A percentile compares a stretch with the other conserved stretches of the same genome.
Conservation (phyloP, 1,284 basidiomycete species). For the Afroboletus lepidellus region DNA sequence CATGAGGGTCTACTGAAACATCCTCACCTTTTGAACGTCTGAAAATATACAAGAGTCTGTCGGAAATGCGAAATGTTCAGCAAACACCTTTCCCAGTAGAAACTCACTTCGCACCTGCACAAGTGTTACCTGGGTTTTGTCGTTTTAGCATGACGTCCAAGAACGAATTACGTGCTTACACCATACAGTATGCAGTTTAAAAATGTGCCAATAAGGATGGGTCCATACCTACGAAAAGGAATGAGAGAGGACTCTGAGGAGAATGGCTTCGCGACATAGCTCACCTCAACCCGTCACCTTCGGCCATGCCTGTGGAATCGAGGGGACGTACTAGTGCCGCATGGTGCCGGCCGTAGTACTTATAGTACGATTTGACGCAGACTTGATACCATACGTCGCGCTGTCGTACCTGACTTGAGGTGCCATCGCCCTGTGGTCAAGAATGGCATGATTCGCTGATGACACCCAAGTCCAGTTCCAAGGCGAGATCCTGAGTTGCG, state of each 20-base stretch:
- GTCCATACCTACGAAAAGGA: conserved; percentile 9
- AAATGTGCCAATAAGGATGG: conserved; percentile 45
- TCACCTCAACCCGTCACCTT: not conserved
- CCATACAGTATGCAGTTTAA: conserved; percentile 49
- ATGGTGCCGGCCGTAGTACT: not conserved
- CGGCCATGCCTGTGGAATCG: conserved; percentile 1
- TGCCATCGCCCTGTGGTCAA: not conserved
- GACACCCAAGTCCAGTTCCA: not conserved
- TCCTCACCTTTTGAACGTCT: conserved; percentile 10
- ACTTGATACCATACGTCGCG: not conserved
- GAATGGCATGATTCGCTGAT: not conserved
- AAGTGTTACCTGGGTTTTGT: conserved; percentile 1
- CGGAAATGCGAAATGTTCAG: conserved; percentile 22
- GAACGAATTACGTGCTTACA: conserved; percentile 27
- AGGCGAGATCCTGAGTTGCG: not conserved
- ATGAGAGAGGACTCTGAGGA: not conserved
- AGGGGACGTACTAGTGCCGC: not conserved
- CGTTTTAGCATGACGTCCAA: conserved; percentile 2
- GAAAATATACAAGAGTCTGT: conserved; percentile 29
- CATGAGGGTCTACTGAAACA: not conserved
- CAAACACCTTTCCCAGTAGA: not conserved
- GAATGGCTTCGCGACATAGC: not conserved
- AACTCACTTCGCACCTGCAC: conserved; percentile 12
- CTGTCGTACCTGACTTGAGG: not conserved
- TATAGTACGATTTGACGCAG: not conserved